phyloP scores from a whole-genome alignment of 495 filamentous ascomycete species.

The Penicillium fimorum region DNA sequence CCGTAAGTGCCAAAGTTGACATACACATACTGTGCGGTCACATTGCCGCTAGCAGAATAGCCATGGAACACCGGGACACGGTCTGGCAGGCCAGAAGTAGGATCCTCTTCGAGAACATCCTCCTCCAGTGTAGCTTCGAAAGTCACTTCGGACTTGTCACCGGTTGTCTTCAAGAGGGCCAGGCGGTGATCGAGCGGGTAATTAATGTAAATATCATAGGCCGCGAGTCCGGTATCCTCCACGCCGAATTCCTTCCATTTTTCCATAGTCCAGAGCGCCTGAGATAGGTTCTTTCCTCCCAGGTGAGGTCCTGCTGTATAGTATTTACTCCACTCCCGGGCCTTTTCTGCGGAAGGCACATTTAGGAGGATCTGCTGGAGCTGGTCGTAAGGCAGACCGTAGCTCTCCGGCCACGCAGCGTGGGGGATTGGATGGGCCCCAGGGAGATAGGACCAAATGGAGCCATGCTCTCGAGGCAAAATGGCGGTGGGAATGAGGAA shows the following conservation, averaged over 20 bases:
- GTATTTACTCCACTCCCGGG: constrained; percentile 82
- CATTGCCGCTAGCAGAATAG: constrained; percentile 89
- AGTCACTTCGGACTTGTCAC: constrained; percentile 47
- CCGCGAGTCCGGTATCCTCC: constrained; percentile 62
- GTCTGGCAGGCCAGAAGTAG: constrained; percentile 66
- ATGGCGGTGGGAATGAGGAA: constrained; percentile 54
- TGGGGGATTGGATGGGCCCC: constrained; percentile 41
- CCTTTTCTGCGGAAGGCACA: constrained; percentile 67
- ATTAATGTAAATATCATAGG: constrained; percentile 90
- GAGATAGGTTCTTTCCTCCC: constrained; percentile 80
- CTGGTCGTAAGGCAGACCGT: constrained; percentile 61
- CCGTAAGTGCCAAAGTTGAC: constrained; percentile 84
- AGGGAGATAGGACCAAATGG: constrained; percentile 43
- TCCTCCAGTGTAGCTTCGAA: constrained; percentile 84
- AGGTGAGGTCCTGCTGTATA: constrained; percentile 89
- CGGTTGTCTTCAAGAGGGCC: constrained; percentile 64
- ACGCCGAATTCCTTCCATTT: constrained; percentile 85
- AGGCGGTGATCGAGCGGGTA: constrained; percentile 80
- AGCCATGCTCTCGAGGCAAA: constrained; percentile 37
- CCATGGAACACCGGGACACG: constrained; percentile 93
- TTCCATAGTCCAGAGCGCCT: constrained; percentile 84
- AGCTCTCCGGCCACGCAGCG: constrained; percentile 41
- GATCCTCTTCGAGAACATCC: constrained; percentile 81
- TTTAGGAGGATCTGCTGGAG: constrained; percentile 67
- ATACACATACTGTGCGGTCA: constrained; percentile 78